These are phyloP conservation scores for Sclerotinia minor DNA, from an alignment of 2,329 filamentous ascomycete species.

Conservation along the genomic window DNA sequence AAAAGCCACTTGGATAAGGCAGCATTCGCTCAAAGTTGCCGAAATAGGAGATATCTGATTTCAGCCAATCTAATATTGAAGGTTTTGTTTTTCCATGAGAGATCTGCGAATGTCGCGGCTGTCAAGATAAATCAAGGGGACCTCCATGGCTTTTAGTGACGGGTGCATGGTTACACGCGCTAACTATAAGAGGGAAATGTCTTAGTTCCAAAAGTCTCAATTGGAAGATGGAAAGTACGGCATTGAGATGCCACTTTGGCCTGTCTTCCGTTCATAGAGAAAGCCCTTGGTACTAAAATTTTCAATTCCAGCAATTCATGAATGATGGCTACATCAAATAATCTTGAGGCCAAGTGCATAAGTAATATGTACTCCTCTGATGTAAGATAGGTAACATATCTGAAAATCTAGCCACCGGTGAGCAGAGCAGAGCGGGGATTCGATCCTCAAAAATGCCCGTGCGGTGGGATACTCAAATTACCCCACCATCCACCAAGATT, in stretches of 20 bases:
- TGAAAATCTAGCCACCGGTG: too few species aligned
- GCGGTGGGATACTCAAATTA: neutral
- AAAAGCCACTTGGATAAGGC: conserved; percentile 2
- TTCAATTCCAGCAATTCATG: too few species aligned
- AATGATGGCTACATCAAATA: too few species aligned
- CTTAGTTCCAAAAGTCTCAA: too few species aligned
- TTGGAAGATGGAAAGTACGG: neutral
- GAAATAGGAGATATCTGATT: neutral
- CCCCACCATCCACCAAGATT: neutral
- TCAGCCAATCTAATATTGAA: neutral
- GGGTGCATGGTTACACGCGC: neutral
- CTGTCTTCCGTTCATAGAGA: too few species aligned
- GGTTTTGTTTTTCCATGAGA: neutral
- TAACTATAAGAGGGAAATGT: too few species aligned
- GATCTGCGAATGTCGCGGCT: neutral
- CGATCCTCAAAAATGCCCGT: neutral
- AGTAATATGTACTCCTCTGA: too few species aligned
- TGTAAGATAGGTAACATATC: too few species aligned
- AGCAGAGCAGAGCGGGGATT: neutral
- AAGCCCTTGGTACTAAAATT: too few species aligned
- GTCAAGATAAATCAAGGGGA: neutral
- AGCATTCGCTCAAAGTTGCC: conserved; percentile 3
- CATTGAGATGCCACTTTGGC: too few species aligned
- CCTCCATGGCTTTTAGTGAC: neutral
- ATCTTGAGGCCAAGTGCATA: too few species aligned